Percentiles rank a stretch among this genome's conserved stretches.
Evolutionary conservation across 164 flowering plant genomes (phyloP).

Genomic region (Berberis thunbergii): DNA sequence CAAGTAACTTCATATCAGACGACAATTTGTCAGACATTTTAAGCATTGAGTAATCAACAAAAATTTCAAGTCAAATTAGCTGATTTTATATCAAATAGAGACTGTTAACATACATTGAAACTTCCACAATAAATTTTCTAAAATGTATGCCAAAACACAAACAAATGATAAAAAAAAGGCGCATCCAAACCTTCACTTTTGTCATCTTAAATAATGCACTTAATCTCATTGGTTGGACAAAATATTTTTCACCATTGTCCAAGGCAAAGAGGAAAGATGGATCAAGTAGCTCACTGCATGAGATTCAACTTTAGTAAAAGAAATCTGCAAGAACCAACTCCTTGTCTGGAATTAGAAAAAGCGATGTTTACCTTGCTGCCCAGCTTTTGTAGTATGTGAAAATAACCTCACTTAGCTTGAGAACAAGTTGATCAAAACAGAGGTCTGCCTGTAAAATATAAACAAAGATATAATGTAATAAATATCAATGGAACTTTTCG

Average conservation of each 20-base stretch:
- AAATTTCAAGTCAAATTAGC: neutral
- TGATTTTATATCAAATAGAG: no score
- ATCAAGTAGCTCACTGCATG: slow-evolving; percentile 80
- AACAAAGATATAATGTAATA: neutral
- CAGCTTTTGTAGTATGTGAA: slow-evolving; percentile 92
- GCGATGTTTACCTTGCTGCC: slow-evolving; percentile 71
- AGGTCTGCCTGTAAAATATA: slow-evolving; percentile 67
- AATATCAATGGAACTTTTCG: neutral
- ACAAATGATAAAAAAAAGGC: neutral
- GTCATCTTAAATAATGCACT: slow-evolving; percentile 65
- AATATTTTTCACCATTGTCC: slow-evolving; percentile 85
- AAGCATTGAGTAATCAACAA: neutral
- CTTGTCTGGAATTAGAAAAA: neutral
- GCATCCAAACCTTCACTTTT: slow-evolving; percentile 58
- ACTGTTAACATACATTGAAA: no score
- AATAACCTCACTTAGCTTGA: slow-evolving; percentile 65
- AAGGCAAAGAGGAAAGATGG: slow-evolving; percentile 86
- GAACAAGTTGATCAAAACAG: slow-evolving; percentile 89
- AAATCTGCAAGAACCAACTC: neutral
- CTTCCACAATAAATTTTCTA: no score
- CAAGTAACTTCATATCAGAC: slow-evolving; percentile 54
- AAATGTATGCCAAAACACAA: neutral
- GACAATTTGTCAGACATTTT: neutral
- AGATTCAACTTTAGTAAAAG: neutral
- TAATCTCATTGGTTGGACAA: slow-evolving; percentile 75